Evolutionary conservation across 176 grass and related monocot genomes (phyloP).

Genomic region (Carex cristatella): DNA sequence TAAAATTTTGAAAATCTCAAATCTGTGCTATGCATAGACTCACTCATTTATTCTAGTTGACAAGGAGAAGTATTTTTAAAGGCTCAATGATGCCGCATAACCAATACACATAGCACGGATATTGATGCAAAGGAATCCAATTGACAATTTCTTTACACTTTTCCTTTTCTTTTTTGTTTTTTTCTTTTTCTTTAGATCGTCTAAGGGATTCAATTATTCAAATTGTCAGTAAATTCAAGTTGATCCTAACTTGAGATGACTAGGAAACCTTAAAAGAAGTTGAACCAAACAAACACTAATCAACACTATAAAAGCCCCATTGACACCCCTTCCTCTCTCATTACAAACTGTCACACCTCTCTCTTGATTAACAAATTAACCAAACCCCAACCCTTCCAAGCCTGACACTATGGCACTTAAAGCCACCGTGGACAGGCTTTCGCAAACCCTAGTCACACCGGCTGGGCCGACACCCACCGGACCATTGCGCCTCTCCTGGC

Average conservation of each 20-base stretch:
- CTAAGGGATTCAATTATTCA: not conserved
- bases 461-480: constrained; percentile 32
- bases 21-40: no score
- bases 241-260: constrained; percentile 6
- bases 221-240: not conserved
- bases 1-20: no score
- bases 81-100: not conserved
- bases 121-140: constrained; percentile 3
- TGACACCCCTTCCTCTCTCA: constrained; percentile 11
- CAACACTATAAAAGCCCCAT: constrained; percentile 26
- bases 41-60: not conserved
- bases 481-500: constrained; percentile 61
- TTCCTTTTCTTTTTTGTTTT: not conserved
- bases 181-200: not conserved
- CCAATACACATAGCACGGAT: not conserved
- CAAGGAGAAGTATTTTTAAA: no score
- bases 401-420: not conserved
- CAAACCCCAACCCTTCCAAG: not conserved
- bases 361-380: not conserved
- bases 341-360: constrained; percentile 8
- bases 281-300: constrained; percentile 11
- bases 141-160: not conserved
- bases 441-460: constrained; percentile 39
- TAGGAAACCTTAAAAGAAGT: not conserved
- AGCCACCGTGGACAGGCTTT: constrained; percentile 34